Base-by-base conservation (phyloP, 2,329 filamentous ascomycete species). In the Metarhizium rileyi region DNA sequence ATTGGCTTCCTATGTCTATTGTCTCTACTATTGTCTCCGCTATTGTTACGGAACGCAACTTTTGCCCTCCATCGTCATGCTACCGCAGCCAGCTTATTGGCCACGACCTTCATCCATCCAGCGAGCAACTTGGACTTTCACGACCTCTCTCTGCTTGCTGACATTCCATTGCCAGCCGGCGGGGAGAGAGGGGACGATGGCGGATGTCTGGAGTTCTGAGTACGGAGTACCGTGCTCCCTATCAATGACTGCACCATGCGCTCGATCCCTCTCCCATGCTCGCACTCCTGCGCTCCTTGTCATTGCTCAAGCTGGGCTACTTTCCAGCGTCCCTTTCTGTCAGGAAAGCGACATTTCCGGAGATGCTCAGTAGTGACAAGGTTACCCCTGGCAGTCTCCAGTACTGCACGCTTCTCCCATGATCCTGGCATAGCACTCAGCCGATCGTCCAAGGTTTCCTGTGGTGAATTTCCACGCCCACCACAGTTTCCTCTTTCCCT, bases 21-120 rank as follows among this genome's bases (percentile, higher is more conserved):
- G 46, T 51, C 23, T 18, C 38, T 46, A 35, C 30, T 14, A 51
- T 51, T 46, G 50, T 49, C 46, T 35, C 23, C 42, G 46, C 50
- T 45, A 48, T 51, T 48, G 50, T 48, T 20, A 23, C 25, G 3
- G 8, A 28, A 5, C 18, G 12, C 14, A n/a, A 7, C n/a, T 40
- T n/a, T 10, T 42, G 22, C n/a, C 20, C 7, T 42, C 38, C 20
- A 25, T 25, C 38, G 5, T 12, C 38, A 14, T 42, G 20, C 20
- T 22, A 7, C n/a, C 18, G 18, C 20, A 22, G 36, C 36, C 3
- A 22, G 16, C 5, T 40, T 10, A 42, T 23, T 42, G 38, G 38
- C 38, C 38, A 42, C 38, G 8, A 25, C 20, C 9, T 9, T 38
- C 22, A 26, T 27, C 23, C 14, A 25, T 5, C 27, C 23, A 40